Percentiles rank a stretch among this genome's conserved stretches.
These are phyloP conservation scores for Serpula lacrymans DNA, from an alignment of 768 basidiomycete species.

Conservation along the genomic window DNA sequence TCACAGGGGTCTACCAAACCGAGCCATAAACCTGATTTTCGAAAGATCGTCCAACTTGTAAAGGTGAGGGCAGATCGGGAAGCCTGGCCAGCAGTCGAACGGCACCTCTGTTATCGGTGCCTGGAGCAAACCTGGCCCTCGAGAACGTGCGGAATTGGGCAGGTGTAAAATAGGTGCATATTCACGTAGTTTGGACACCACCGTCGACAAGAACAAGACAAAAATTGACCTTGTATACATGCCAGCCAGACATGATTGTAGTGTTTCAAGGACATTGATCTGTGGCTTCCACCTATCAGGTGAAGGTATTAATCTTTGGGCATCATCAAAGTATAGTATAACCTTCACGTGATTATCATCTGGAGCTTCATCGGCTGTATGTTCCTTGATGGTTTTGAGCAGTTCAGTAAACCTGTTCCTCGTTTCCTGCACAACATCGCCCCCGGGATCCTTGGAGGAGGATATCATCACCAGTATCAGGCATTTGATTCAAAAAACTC, in stretches of 20 bases:
- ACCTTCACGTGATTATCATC: too few relatives aligned
- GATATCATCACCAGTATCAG: too few relatives aligned
- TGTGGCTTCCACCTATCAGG: too few relatives aligned
- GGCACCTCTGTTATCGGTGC: conserved; percentile 13
- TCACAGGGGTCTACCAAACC: conserved; percentile 14
- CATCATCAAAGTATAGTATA: conserved; percentile 13
- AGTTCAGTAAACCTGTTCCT: too few relatives aligned
- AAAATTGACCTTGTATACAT: too few relatives aligned
- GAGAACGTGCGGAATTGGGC: neutral
- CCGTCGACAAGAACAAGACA: conserved; percentile 11
- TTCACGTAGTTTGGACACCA: conserved; percentile 1
- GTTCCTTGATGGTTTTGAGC: too few relatives aligned
- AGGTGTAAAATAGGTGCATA: neutral
- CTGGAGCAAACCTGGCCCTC: neutral
- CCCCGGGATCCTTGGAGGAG: too few relatives aligned
- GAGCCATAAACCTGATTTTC: conserved; percentile 6
- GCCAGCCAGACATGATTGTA: too few relatives aligned
- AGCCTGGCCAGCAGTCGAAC: conserved; percentile 9
- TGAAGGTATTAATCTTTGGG: conserved; percentile 8
- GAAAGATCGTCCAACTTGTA: neutral
- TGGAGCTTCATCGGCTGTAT: too few relatives aligned
- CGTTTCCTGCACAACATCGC: too few relatives aligned
- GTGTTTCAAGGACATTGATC: too few relatives aligned
- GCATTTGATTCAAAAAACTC: too few relatives aligned
- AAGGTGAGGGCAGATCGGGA: neutral